These are phyloP conservation scores for Xylariales sp. DNA, from an alignment of 2,329 filamentous ascomycete genomes.

Conservation along the genomic window DNA sequence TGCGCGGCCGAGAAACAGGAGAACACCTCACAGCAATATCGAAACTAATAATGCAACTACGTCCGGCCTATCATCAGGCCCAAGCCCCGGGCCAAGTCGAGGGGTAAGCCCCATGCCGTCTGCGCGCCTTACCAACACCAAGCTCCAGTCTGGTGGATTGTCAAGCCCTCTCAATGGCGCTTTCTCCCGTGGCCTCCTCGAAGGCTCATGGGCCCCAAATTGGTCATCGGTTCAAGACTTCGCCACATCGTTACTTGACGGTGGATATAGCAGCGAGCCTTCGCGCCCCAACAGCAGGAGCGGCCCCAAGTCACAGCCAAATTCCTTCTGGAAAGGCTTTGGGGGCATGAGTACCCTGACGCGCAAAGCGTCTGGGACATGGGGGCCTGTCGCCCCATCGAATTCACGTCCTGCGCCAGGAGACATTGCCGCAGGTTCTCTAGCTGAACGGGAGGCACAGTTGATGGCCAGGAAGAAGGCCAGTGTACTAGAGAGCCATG, in stretches of 20 bases:
- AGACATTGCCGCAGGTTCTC: constrained; percentile 66
- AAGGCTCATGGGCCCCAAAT: constrained; percentile 63
- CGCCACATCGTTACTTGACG: constrained; percentile 59
- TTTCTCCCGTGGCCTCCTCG: constrained; percentile 58
- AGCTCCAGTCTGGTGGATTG: constrained; percentile 43
- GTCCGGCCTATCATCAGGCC: constrained; percentile 53
- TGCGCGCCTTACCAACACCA: constrained; percentile 52
- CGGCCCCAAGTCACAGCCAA: constrained; percentile 46
- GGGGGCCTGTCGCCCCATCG: constrained; percentile 64
- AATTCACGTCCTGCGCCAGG: constrained; percentile 54
- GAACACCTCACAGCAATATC: constrained; percentile 51
- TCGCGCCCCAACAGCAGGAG: constrained; percentile 49
- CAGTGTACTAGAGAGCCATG: constrained; percentile 70
- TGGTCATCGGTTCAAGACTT: constrained; percentile 68
- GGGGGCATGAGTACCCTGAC: constrained; percentile 42
- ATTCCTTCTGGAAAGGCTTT: constrained; percentile 49
- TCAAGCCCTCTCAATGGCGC: constrained; percentile 48
- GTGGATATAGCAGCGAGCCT: constrained; percentile 50
- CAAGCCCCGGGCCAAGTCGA: constrained; percentile 56
- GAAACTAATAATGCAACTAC: constrained; percentile 43
- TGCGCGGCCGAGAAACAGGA: constrained; percentile 64
- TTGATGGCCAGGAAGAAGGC: constrained; percentile 68
- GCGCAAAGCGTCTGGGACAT: constrained; percentile 51
- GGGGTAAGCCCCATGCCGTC: constrained; percentile 62
- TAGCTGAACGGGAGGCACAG: constrained; percentile 64